Evolutionary conservation across 1,284 basidiomycete species (phyloP).

Genomic region (Rhodotorula sp.): DNA sequence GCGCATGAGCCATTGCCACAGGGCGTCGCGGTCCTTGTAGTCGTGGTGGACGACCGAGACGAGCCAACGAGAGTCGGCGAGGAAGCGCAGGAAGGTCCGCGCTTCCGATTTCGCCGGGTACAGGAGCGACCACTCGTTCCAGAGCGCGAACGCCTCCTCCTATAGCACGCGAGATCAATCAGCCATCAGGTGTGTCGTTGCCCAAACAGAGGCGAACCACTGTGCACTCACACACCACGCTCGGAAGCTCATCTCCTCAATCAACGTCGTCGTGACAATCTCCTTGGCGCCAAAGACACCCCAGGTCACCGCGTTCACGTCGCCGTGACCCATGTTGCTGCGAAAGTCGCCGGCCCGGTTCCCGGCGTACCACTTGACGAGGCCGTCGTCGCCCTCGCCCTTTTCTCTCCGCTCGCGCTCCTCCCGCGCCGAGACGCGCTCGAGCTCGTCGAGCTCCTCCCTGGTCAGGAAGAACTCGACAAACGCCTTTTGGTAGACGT

Average conservation of each 20-base stretch:
- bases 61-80: slow-evolving; percentile 78
- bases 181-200: too few species aligned
- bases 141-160: slow-evolving; percentile 96
- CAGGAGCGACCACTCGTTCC: slow-evolving; percentile 88
- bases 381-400: slow-evolving; percentile 35
- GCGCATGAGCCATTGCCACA: slow-evolving; percentile 79
- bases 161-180: slow-evolving; percentile 48
- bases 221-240: slow-evolving; percentile 59
- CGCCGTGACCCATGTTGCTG: slow-evolving; percentile 49
- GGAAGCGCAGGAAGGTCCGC: slow-evolving; percentile 66
- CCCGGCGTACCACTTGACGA: slow-evolving; percentile 63
- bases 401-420: slow-evolving; percentile 14
- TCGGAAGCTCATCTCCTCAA: slow-evolving; percentile 53
- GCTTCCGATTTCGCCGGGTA: slow-evolving; percentile 75
- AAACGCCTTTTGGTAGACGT: slow-evolving; percentile 96
- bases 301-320: slow-evolving; percentile 54
- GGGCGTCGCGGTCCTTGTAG: slow-evolving; percentile 72
- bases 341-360: slow-evolving; percentile 56
- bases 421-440: slow-evolving; percentile 44
- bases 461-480: slow-evolving; percentile 87
- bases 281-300: slow-evolving; percentile 53
- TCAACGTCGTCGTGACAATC: slow-evolving; percentile 53
- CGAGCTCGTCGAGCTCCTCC: slow-evolving; percentile 64
- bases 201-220: not conserved
- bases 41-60: slow-evolving; percentile 94